Conservation (phyloP, 768 basidiomycete species). For the Coprinellus micaceus region DNA sequence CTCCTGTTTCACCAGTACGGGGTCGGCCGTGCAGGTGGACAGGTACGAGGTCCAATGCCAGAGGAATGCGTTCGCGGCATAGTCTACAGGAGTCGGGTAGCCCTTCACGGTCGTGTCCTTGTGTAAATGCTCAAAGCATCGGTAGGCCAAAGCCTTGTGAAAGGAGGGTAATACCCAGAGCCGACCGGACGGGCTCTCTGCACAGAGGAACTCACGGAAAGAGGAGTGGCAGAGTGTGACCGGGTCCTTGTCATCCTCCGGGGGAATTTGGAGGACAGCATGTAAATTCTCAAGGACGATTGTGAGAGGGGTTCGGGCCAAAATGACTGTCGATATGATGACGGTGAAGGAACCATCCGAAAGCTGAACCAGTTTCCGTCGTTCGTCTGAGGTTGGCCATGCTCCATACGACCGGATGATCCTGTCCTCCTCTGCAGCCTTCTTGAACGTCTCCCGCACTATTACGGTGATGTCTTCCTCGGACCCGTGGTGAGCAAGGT, state of each 20-base stretch:
- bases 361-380: neutral
- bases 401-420: neutral
- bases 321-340: neutral
- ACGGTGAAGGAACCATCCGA: conserved; percentile 1
- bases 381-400: neutral
- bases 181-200: neutral
- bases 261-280: neutral
- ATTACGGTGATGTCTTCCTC: neutral
- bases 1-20: neutral
- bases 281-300: neutral
- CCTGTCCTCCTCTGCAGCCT: neutral
- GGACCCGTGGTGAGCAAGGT: neutral
- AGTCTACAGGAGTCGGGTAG: no score
- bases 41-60: neutral
- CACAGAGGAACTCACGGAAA: neutral
- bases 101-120: no score
- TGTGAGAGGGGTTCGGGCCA: neutral
- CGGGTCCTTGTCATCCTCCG: neutral
- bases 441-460: neutral
- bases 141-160: neutral
- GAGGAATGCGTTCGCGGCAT: no score
- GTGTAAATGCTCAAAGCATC: neutral
- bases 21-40: neutral
- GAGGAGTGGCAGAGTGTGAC: neutral
- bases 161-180: neutral